A percentile compares a stretch with the other conserved stretches of the same genome.
Conservation (phyloP, 768 basidiomycete species). For the Psilocybe subaeruginosa region DNA sequence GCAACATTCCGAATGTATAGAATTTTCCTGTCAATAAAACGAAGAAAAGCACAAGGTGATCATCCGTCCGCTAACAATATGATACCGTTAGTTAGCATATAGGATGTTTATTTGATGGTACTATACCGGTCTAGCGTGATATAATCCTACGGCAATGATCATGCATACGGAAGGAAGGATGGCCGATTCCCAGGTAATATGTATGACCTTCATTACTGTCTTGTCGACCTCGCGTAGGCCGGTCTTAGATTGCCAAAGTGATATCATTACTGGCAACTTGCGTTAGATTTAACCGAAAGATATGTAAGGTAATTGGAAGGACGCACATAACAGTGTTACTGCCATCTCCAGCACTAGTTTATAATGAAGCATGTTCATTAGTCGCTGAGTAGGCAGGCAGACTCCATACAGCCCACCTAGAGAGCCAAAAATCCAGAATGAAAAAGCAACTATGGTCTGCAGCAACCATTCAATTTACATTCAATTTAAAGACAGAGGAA, state of each 20-base stretch:
- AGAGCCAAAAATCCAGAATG: conserved; percentile 49
- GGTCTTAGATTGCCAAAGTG: conserved; percentile 42
- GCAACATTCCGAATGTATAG: conserved; percentile 43
- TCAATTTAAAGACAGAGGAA: not conserved
- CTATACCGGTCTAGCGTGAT: conserved; percentile 39
- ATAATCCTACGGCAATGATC: conserved; percentile 36
- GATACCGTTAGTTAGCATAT: not conserved
- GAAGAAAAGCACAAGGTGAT: conserved; percentile 51
- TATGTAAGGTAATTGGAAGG: not conserved
- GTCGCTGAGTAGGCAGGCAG: not conserved
- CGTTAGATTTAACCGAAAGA: not conserved
- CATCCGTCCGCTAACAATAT: conserved; percentile 28
- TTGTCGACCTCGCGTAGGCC: conserved; percentile 40
- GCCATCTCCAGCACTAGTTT: conserved; percentile 40
- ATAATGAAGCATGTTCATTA: not conserved
- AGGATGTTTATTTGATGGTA: not conserved
- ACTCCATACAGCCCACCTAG: conserved; percentile 29
- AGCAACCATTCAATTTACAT: not conserved
- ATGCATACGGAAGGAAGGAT: conserved; percentile 36
- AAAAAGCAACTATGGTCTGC: conserved; percentile 44
- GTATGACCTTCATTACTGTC: conserved; percentile 39
- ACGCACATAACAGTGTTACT: conserved; percentile 41
- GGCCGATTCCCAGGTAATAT: conserved; percentile 41
- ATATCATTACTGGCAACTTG: conserved; percentile 36
- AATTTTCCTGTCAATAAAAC: conserved; percentile 53